These are phyloP conservation scores for Paragyromitra xinjiangensis DNA, from an alignment of 495 filamentous ascomycete genomes.

Conservation along the genomic window DNA sequence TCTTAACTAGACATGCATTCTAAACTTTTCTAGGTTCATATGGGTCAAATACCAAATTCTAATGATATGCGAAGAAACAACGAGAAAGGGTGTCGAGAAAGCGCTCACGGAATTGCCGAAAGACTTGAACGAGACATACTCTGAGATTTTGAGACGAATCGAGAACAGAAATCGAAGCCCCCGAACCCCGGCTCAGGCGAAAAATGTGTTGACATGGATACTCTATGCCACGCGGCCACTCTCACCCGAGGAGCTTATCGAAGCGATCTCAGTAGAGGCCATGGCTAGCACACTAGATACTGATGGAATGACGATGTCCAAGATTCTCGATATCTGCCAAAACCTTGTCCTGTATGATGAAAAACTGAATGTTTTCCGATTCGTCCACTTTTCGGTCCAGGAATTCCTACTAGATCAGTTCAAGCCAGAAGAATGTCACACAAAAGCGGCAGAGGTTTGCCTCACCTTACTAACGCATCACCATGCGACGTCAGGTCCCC, in stretches of 20 bases:
- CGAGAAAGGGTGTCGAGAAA: background rate
- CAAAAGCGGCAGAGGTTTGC: background rate
- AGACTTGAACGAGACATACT: conserved; percentile 20
- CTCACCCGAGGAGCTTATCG: background rate
- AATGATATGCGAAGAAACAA: conserved; percentile 13
- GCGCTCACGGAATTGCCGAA: background rate
- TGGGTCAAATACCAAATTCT: conserved; percentile 29
- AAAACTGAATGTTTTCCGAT: conserved; percentile 4
- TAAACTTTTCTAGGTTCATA: conserved; percentile 24
- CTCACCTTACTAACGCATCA: conserved; percentile 7
- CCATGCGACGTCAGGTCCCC: background rate
- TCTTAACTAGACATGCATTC: background rate
- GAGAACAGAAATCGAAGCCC: background rate
- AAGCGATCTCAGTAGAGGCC: conserved; percentile 4
- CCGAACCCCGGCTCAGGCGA: background rate
- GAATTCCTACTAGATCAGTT: conserved; percentile 7
- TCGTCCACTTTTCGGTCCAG: conserved; percentile 29
- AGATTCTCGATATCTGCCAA: conserved; percentile 28
- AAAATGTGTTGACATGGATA: conserved; percentile 24
- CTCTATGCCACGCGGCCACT: conserved; percentile 18
- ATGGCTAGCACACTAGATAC: background rate
- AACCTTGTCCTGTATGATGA: conserved; percentile 22
- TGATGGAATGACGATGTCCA: background rate
- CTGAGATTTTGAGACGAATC: conserved; percentile 7
- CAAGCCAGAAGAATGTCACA: background rate